Conservation (phyloP, 176 grass and related monocot genomes). For the Aegilops bicornis region DNA sequence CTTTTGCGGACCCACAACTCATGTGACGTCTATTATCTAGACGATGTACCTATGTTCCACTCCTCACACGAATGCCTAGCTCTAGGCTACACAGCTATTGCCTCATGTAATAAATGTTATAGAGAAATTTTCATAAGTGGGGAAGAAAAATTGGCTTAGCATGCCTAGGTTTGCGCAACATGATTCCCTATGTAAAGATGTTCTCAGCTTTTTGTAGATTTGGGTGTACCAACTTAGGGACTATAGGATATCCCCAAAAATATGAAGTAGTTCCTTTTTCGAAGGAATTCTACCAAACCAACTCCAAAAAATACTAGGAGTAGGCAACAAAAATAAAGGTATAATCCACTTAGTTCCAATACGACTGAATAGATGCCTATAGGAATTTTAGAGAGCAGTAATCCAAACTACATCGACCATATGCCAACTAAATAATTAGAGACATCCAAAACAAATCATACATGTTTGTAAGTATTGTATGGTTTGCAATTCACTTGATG, state of each 20-base stretch:
- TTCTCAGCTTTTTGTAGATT: not conserved
- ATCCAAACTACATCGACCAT: not conserved
- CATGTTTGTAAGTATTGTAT: not conserved
- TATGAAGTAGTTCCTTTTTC: too few species aligned
- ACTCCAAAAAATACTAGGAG: too few species aligned
- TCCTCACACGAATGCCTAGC: too few species aligned
- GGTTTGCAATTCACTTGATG: not conserved
- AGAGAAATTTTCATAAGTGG: too few species aligned
- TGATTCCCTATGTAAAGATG: not conserved
- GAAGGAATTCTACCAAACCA: too few species aligned
- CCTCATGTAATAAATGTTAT: too few species aligned
- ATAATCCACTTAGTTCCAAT: too few species aligned
- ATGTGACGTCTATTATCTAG: too few species aligned
- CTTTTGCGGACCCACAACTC: too few species aligned
- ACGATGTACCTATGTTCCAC: too few species aligned
- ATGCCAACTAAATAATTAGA: not conserved
- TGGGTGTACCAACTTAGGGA: not conserved
- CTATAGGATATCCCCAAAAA: not conserved
- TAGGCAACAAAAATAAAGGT: not conserved
- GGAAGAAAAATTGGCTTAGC: not conserved
- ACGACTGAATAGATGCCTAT: not conserved
- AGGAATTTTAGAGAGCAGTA: not conserved
- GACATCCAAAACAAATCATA: not conserved
- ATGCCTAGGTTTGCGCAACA: not conserved
- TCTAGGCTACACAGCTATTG: too few species aligned